Percentiles rank a stretch among this genome's conserved stretches.
Evolutionary conservation across 768 basidiomycete species (phyloP).

Genomic region (Asterophora lycoperdoides): DNA sequence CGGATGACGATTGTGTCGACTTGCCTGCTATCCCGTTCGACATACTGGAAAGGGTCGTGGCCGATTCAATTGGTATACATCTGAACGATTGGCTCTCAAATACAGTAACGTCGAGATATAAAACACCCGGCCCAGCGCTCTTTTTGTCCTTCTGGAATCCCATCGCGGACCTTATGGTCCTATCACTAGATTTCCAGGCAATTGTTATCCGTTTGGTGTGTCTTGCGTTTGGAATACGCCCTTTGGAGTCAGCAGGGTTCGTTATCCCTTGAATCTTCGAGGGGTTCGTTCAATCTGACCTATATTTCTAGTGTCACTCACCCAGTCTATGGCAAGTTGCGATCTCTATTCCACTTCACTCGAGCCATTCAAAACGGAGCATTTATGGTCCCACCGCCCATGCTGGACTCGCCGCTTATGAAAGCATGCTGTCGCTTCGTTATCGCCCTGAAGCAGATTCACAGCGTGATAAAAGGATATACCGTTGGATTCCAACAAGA

Average conservation of each 20-base stretch:
- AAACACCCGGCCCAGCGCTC: slow-evolving; percentile 1
- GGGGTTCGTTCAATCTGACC: not conserved
- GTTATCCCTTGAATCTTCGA: not conserved
- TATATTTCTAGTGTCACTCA: not conserved
- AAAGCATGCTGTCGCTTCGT: slow-evolving; percentile 3
- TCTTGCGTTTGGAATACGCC: slow-evolving; percentile 7
- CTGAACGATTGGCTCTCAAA: slow-evolving; percentile 1
- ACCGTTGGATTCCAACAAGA: not conserved
- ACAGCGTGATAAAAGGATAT: not conserved
- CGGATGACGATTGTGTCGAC: not conserved
- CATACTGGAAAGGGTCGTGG: not conserved
- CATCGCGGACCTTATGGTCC: slow-evolving; percentile 3
- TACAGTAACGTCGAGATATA: not conserved
- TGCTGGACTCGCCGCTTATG: slow-evolving; percentile 1
- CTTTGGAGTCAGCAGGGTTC: slow-evolving; percentile 5
- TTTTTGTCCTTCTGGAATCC: slow-evolving; percentile 6
- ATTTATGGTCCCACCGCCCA: not conserved
- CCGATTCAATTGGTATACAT: not conserved
- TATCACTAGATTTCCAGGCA: slow-evolving; percentile 8
- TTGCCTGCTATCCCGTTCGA: not conserved
- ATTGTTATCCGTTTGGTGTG: slow-evolving; percentile 7
- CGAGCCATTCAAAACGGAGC: slow-evolving; percentile 1
- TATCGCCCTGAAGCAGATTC: not conserved
- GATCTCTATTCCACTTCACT: slow-evolving; percentile 7
- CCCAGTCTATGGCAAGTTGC: slow-evolving; percentile 5